Evolutionary conservation across 2,329 filamentous ascomycete species (phyloP), one percentile per base, ranked within the genome.

Genomic region (Colletotrichum cordylinicola): DNA sequence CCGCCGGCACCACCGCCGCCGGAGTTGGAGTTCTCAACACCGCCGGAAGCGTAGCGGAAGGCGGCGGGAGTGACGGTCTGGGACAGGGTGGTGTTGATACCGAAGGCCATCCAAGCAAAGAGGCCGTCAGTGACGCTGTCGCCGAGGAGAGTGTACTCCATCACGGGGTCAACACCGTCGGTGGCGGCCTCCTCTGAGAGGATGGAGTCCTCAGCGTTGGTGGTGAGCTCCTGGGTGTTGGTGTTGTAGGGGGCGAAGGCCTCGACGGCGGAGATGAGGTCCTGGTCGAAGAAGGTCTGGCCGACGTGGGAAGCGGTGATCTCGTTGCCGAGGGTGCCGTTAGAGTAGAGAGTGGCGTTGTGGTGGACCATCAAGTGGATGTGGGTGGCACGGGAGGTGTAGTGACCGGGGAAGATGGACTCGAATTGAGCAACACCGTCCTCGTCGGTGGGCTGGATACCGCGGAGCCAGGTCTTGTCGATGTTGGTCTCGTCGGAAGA

Each of bases 261-360:
- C 76, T 91, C 88, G 67, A 92, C 90, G 24, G 83, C 78, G n/a
- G 80, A 77, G 74, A 90, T 87, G 39, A 92, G 86, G 77, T 86
- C 85, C 80, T 91, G 88, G 82, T 92, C 90, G 81, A 92, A 90
- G 86, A 90, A 93, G 75, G 91, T 82, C 81, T 93, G 91, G n/a
- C 91, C 91, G 37, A 92, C 87, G 82, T 93, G 90, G 3, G 88
- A 87, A 62, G 89, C 87, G 37, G 84, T 86, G 29, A 88, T 85
- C 74, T 86, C 88, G 66, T 31, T 84, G 24, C 68, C 68, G 5
- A 86, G 80, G 2, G 85, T 86, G 52, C 80, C 76, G 79, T 86
- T 86, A 35, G 78, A 58, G 15, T 81, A 78, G 6, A 82, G 76
- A 13, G 81, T 82, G 33, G 83, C 82, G 68, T 81, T 78, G 70